Evolutionary conservation across 176 grass and related monocot genomes (phyloP).

Genomic region (Oryza punctata): DNA sequence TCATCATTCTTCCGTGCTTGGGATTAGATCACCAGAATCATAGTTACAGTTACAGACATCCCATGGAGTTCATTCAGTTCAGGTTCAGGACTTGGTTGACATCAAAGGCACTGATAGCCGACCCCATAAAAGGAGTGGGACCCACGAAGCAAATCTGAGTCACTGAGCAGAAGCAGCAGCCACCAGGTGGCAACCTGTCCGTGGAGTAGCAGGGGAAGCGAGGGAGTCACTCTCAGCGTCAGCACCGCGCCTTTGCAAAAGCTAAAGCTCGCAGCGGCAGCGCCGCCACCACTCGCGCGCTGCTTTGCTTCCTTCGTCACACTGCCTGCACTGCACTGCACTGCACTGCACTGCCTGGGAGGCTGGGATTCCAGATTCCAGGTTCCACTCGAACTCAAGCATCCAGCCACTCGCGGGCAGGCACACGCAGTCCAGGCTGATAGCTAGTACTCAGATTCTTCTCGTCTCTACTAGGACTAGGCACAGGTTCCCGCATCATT

Average conservation of each 20-base stretch:
- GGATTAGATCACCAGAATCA: background rate
- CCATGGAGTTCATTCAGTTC: background rate
- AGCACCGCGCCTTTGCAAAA: constrained; percentile 31
- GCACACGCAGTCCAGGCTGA: background rate
- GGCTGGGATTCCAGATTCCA: constrained; percentile 17
- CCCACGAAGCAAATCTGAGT: background rate
- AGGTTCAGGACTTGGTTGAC: background rate
- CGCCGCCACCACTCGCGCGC: background rate
- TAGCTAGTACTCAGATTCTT: constrained; percentile 1
- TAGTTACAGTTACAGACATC: background rate
- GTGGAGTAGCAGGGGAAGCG: background rate
- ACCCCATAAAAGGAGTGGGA: background rate
- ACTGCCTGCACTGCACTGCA: too few species aligned
- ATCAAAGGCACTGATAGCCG: background rate
- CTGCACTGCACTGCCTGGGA: background rate
- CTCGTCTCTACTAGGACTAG: background rate
- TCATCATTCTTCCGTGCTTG: background rate
- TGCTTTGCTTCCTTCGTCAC: background rate
- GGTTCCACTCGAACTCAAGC: constrained; percentile 30
- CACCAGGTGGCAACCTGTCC: background rate
- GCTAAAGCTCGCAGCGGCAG: background rate
- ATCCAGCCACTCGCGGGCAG: constrained; percentile 14
- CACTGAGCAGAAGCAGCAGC: background rate
- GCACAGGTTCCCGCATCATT: constrained; percentile 22
- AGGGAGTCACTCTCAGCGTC: background rate